These are phyloP conservation scores for Abrus precatorius DNA, from an alignment of 306 rosid genomes.

Conservation along the genomic window DNA sequence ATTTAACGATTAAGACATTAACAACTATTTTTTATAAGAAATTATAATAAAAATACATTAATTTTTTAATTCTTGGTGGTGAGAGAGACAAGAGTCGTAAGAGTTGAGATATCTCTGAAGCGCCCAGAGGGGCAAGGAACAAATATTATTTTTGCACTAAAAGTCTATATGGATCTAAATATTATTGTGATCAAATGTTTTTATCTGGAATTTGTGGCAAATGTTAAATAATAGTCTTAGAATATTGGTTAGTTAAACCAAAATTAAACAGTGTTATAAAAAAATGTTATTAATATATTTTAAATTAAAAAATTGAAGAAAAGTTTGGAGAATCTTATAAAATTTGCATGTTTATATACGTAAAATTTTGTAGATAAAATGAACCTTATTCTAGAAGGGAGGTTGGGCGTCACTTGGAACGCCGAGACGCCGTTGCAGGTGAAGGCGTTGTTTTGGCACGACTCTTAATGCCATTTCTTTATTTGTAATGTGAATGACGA, in stretches of 20 bases:
- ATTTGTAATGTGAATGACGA: slow-evolving; percentile 47
- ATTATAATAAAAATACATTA: no score
- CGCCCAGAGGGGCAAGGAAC: slow-evolving; percentile 31
- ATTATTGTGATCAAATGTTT: not conserved
- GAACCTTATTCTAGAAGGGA: slow-evolving; percentile 21
- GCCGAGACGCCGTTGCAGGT: slow-evolving; percentile 41
- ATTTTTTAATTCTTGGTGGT: no score
- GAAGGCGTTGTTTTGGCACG: slow-evolving; percentile 51
- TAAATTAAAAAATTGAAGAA: no score
- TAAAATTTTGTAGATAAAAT: not conserved
- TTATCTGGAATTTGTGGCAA: not conserved
- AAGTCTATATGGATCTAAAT: not conserved
- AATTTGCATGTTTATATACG: no score
- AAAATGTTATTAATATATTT: no score
- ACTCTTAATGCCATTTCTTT: slow-evolving; percentile 23
- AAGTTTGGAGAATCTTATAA: no score
- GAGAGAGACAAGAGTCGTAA: not conserved
- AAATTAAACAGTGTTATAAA: no score
- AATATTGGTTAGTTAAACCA: no score
- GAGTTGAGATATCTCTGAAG: not conserved
- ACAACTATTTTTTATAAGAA: no score
- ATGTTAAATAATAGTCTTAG: no score
- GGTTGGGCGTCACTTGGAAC: slow-evolving; percentile 37
- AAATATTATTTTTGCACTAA: not conserved
- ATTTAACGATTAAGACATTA: no score